Evolutionary conservation across 306 rosid genomes (phyloP).

Genomic region (Mimosa bimucronata): DNA sequence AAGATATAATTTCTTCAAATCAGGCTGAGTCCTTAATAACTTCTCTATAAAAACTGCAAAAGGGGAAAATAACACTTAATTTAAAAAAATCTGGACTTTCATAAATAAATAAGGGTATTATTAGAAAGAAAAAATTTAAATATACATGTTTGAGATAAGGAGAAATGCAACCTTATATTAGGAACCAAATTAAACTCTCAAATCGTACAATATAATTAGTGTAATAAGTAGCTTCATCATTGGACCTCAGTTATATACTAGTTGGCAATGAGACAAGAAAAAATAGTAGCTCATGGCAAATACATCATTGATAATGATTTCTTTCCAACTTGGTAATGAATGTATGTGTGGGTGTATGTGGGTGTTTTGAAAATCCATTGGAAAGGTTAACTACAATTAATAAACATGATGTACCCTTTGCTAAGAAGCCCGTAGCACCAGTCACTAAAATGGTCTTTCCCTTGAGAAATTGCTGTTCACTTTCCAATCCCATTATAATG

Average conservation of each 20-base stretch:
- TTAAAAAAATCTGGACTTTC: no score
- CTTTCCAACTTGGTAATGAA: no score
- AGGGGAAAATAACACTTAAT: neutral
- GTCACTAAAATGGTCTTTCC: conserved; percentile 38
- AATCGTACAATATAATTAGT: no score
- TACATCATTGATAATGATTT: neutral
- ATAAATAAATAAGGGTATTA: no score
- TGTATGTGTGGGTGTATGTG: no score
- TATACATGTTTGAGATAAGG: no score
- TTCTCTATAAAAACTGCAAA: conserved; percentile 77
- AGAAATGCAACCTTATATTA: no score
- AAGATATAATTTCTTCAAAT: conserved; percentile 62
- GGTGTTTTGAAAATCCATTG: neutral
- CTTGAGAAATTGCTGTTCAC: neutral
- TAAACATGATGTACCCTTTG: conserved; percentile 22
- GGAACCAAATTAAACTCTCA: neutral
- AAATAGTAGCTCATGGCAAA: neutral
- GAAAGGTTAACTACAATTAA: neutral
- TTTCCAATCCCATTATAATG: conserved; percentile 8
- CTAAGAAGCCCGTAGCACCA: conserved; percentile 10
- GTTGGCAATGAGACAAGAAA: neutral
- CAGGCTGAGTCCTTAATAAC: conserved; percentile 61
- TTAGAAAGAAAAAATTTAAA: no score
- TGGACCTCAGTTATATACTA: neutral
- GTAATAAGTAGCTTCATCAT: neutral